Base-by-base conservation (phyloP, 169 alveolate genomes). In the Plasmodium blacklocki region DNA sequence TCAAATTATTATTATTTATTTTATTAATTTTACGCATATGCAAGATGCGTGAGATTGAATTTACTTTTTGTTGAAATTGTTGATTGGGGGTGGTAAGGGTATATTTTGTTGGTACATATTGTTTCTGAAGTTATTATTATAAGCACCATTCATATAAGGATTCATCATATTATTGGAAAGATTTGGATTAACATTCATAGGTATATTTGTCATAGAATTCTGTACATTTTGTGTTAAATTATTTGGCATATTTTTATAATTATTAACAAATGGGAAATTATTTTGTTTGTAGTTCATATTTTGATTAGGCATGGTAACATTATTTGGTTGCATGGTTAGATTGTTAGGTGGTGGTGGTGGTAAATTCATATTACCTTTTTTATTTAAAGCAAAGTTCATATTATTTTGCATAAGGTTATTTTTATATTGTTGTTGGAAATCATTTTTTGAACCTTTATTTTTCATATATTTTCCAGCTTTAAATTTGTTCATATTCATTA, bases 271-370 rank as follows among this genome's bases (percentile, higher is more conserved):
- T 8, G 91, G 91, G 26, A 83, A 83, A 15, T 83, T 83, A 15
- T 39, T 23, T 49, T 83, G 91, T 56, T 83, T 83, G 68, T 70
- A 83, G 47, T 83, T 83, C 50, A 83, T 83, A 83, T 83, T 83
- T 62, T 83, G 91, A 83, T 83, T 83, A 2, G 85, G 59, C 26
- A 83, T 45, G 12, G 68, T 83, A 8, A 83, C 83, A 59, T 68
- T 83, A 59, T 83, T 83, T 58, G 83, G 86, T 47, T 67, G 91
- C 67, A 83, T 83, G 23, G 7, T 52, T 2, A 83, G 15, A 83
- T 83, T 63, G n/a, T 68, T 58, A 32, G 91, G 91, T 18, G 91
- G 91, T 21, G 91, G 91, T 1, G 91, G 91, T 9, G 91, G 91
- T 47, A 70, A 62, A 70, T 83, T 83, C 86, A 83, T 71, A 70